phyloP scores from a whole-genome alignment of 495 filamentous ascomycete species.

The Daldinia vernicosa region DNA sequence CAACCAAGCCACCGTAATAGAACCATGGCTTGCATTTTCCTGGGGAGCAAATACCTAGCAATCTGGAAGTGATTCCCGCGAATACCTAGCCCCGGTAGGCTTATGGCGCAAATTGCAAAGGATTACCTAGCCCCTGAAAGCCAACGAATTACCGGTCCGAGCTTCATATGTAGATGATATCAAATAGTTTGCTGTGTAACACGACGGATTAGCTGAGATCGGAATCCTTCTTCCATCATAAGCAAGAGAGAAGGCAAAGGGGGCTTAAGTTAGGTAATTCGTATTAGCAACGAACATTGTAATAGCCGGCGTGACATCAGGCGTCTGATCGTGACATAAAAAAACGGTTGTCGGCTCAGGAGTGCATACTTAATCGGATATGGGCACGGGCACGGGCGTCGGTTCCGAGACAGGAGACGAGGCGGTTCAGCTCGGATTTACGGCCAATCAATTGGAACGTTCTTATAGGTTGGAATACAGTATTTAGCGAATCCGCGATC shows the following conservation, averaged over 20 bases:
- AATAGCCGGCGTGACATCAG: background rate
- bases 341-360: background rate
- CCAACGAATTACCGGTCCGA: background rate
- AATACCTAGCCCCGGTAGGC: constrained; percentile 15
- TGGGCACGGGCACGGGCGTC: constrained; percentile 1
- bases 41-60: constrained; percentile 11
- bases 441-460: constrained; percentile 15
- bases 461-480: constrained; percentile 11
- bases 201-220: constrained; percentile 20
- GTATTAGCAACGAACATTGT: background rate
- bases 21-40: constrained; percentile 15
- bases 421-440: constrained; percentile 16
- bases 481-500: background rate
- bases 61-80: constrained; percentile 5
- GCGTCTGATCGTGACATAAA: background rate
- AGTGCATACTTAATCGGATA: background rate
- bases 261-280: background rate
- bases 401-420: constrained; percentile 9
- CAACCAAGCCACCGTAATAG: constrained; percentile 4
- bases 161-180: constrained; percentile 5
- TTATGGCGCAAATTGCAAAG: constrained; percentile 31
- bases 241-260: no score
- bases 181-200: constrained; percentile 2
- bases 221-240: constrained; percentile 6
- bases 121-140: constrained; percentile 7